phyloP scores from a whole-genome alignment of 208 protist genomes.

The Porcisia hertigi region DNA sequence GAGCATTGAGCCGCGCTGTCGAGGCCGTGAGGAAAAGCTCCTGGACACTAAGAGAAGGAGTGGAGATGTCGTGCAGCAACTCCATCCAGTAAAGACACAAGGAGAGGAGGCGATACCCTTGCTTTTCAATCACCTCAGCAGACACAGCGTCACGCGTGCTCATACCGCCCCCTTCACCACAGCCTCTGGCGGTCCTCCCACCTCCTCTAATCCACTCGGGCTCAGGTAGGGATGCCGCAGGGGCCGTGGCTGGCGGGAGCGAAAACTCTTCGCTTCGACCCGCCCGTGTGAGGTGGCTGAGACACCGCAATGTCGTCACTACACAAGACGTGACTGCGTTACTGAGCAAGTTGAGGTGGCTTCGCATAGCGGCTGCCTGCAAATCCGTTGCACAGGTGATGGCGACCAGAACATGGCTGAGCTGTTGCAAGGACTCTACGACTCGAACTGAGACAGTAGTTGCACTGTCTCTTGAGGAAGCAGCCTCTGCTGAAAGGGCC shows the following conservation, averaged over 20 bases:
- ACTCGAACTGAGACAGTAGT: not conserved
- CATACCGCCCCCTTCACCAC: not conserved
- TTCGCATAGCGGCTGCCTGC: slow-evolving; percentile 16
- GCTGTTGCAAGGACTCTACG: slow-evolving; percentile 7
- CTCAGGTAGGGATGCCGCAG: not conserved
- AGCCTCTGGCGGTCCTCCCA: not conserved
- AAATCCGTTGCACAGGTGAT: slow-evolving; percentile 20
- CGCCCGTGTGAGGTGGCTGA: slow-evolving; percentile 11
- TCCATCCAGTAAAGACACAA: slow-evolving; percentile 33
- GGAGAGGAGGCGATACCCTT: slow-evolving; percentile 27
- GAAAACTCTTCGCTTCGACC: not conserved
- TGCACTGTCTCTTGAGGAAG: not conserved
- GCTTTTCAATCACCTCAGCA: slow-evolving; percentile 19
- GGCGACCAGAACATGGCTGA: slow-evolving; percentile 19
- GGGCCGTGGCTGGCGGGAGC: not conserved
- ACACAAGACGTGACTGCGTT: slow-evolving; percentile 5
- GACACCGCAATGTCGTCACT: slow-evolving; percentile 13
- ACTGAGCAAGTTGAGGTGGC: slow-evolving; percentile 18
- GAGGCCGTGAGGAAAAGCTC: slow-evolving; percentile 27
- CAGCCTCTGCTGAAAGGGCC: not conserved
- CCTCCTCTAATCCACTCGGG: not conserved
- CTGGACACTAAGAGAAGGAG: slow-evolving; percentile 10
- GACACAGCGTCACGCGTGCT: not conserved
- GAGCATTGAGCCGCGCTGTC: not conserved
- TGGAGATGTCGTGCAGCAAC: slow-evolving; percentile 7